A percentile compares a stretch with the other conserved stretches of the same genome.
These are phyloP conservation scores for Leishmania lainsoni DNA, from an alignment of 208 protist genomes.

Conservation along the genomic window DNA sequence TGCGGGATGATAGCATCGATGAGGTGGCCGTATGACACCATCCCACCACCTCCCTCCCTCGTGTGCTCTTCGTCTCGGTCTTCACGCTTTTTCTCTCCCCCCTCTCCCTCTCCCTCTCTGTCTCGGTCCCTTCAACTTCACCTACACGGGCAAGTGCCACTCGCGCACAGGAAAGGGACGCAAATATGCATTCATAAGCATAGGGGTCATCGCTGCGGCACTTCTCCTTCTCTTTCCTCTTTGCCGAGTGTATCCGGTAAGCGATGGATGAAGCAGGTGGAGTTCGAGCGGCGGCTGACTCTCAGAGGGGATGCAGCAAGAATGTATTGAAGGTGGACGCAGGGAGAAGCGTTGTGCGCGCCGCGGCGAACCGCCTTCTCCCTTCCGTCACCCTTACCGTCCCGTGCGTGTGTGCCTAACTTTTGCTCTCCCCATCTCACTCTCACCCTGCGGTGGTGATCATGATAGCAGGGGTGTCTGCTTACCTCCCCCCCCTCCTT, in stretches of 20 bases:
- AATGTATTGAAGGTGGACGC: background rate
- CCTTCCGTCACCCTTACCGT: too few species aligned
- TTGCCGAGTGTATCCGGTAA: background rate
- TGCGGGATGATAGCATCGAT: background rate
- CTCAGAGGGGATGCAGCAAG: background rate
- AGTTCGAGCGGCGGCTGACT: background rate
- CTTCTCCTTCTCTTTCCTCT: too few species aligned
- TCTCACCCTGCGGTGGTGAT: background rate
- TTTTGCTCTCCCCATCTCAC: background rate
- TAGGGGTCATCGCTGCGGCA: background rate
- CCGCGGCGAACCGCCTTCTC: too few species aligned
- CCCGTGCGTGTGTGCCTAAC: too few species aligned
- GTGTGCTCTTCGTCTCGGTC: background rate
- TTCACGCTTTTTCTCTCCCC: background rate
- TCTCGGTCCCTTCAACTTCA: too few species aligned
- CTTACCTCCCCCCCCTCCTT: background rate
- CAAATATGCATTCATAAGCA: background rate
- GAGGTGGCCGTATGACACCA: background rate
- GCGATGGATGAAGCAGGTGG: background rate
- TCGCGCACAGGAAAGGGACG: background rate
- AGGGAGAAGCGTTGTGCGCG: too few species aligned
- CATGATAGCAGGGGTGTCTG: background rate
- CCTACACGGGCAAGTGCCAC: background rate
- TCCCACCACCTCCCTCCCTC: background rate
- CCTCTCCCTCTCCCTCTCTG: too few species aligned